A percentile compares a stretch with the other conserved stretches of the same genome.
Conservation (phyloP, 139 green algal genomes). For the Zygnema cylindricum region DNA sequence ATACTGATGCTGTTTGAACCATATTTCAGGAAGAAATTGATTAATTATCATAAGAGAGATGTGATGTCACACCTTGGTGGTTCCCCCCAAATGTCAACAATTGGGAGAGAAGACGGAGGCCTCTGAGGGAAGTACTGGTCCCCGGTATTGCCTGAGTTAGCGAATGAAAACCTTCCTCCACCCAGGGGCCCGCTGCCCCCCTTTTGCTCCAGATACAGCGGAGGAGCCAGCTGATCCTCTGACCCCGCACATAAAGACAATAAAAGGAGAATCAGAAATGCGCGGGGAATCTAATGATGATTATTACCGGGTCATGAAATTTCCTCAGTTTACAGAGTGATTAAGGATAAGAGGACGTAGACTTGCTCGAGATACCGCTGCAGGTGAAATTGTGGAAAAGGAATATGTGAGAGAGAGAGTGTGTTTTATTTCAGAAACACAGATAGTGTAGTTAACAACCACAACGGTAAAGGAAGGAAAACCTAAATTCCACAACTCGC, state of each 20-base stretch:
- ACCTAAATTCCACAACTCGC: not conserved
- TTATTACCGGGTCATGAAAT: not conserved
- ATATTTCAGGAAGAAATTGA: too few species aligned
- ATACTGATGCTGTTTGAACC: too few species aligned
- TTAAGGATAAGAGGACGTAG: not conserved
- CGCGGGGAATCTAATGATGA: not conserved
- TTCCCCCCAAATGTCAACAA: slow-evolving; percentile 2
- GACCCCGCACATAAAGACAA: not conserved
- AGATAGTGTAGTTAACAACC: not conserved
- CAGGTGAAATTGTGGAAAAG: not conserved
- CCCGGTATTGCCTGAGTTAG: too few species aligned
- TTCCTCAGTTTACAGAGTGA: not conserved
- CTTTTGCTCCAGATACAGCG: not conserved
- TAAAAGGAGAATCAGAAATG: not conserved
- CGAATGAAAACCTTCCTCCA: not conserved
- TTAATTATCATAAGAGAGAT: too few species aligned
- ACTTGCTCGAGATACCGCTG: not conserved
- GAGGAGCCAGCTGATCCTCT: not conserved
- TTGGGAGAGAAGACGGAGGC: not conserved
- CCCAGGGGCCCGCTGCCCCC: not conserved
- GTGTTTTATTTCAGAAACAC: not conserved
- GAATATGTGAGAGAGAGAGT: too few species aligned
- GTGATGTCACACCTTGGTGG: not conserved
- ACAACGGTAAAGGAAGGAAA: not conserved
- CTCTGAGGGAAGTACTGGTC: not conserved